These are phyloP conservation scores for Colletotrichum plurivorum DNA, from an alignment of 2,329 filamentous ascomycete species.

Conservation along the genomic window DNA sequence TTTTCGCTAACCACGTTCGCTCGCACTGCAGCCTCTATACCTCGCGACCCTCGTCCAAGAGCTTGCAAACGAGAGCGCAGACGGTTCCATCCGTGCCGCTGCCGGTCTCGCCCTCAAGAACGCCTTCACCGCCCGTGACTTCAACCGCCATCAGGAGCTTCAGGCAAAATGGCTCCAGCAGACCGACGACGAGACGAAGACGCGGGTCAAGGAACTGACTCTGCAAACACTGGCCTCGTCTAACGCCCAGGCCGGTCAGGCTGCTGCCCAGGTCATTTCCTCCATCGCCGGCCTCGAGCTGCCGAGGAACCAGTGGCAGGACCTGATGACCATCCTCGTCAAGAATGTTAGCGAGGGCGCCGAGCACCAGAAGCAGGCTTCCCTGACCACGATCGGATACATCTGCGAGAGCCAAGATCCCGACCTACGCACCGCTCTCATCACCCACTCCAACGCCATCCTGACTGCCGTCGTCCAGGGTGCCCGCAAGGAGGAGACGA, in stretches of 20 bases:
- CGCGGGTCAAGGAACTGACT: constrained; percentile 89
- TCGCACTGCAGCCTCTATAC: constrained; percentile 81
- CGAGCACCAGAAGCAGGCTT: constrained; percentile 93
- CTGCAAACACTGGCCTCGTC: constrained; percentile 86
- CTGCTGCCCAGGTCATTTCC: constrained; percentile 94
- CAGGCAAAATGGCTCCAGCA: constrained; percentile 94
- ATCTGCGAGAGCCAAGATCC: constrained; percentile 96
- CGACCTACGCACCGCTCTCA: constrained; percentile 85
- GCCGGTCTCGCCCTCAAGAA: constrained; percentile 98
- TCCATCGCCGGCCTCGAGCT: constrained; percentile 96
- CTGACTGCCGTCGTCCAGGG: constrained; percentile 98
- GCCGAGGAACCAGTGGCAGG: constrained; percentile 91
- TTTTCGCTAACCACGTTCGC: constrained; percentile 45
- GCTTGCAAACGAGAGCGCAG: constrained; percentile 89
- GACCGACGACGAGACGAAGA: constrained; percentile 86
- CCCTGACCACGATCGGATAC: constrained; percentile 96
- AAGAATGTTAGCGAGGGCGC: constrained; percentile 91
- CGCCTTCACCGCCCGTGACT: constrained; percentile 95
- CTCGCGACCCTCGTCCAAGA: constrained; percentile 93
- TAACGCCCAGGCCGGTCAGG: constrained; percentile 87
- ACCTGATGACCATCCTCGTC: constrained; percentile 90
- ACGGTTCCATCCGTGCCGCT: constrained; percentile 89
- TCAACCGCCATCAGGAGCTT: constrained; percentile 86
- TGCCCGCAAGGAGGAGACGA: constrained; percentile 95
- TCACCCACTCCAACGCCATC: constrained; percentile 95